Evolutionary conservation across 306 rosid species (phyloP), one percentile per base, ranked within the genome.

Genomic region (Lathyrus oleraceus): DNA sequence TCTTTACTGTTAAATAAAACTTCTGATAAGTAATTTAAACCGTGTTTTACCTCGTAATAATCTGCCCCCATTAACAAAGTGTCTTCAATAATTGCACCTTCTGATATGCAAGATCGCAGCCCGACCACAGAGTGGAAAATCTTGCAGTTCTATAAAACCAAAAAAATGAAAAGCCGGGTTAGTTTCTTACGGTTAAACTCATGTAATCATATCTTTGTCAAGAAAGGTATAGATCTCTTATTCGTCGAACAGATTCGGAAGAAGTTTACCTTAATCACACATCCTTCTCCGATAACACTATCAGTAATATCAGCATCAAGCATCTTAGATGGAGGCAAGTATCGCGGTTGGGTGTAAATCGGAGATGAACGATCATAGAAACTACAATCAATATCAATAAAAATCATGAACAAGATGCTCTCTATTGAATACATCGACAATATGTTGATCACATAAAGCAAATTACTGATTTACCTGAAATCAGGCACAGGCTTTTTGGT

Each of bases 361-460:
- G 99, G 99, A 65, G 99, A 87, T 21, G 99, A 95, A 12, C 97
- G 97, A 74, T 95, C 99, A 65, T 95, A 95, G 85, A 95, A 95
- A 81, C 97, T 95, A 83, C 76, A 78, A 66, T 27, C 47, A 61
- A 40, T 53, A 77, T 67, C 63, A 68, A 65, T 59, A 20, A 69
- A 64, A 63, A 58, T 61, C 11, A 61, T 27, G 28, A 51, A 8
- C 58, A 73, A 38, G 35, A 56, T 48, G 51, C 11, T 15, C 73
- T 68, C 59, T 2, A 72, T 28, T 5, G 74, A 77, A 72, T 15
- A 28, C 57, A 49, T 6, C 51, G 60, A 8, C 72, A 70, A 60
- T 35, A 69, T 39, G 47, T 67, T 47, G 52, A 42, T 8, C 20
- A 35, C 8, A 11, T 17, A 71, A 35, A 8, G 23, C 17, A 62